Percentiles rank a stretch among this genome's conserved stretches.
phyloP scores from a whole-genome alignment of 1,284 basidiomycete genomes.

The Ustilago hordei region DNA sequence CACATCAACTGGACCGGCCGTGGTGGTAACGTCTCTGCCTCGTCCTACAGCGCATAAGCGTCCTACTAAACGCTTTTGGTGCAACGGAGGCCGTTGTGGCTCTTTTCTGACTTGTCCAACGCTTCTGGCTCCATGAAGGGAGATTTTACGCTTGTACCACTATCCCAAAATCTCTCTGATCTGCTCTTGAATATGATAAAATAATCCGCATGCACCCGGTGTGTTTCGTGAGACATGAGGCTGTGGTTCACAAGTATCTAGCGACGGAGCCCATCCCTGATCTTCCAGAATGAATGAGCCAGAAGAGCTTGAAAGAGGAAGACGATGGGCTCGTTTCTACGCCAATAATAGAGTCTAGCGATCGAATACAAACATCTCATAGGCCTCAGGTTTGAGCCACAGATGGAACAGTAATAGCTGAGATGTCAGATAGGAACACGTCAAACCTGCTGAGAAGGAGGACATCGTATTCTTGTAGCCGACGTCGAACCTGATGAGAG shows the following conservation, averaged over 20 bases:
- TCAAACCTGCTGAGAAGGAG: too few species aligned
- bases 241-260: too few species aligned
- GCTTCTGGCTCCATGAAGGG: slow-evolving; percentile 10
- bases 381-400: too few species aligned
- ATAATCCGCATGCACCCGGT: slow-evolving; percentile 5
- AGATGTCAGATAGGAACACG: too few species aligned
- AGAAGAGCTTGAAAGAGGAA: too few species aligned
- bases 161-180: slow-evolving; percentile 18
- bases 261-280: too few species aligned
- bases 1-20: slow-evolving; percentile 83
- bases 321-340: too few species aligned
- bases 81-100: background rate
- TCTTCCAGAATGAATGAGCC: too few species aligned
- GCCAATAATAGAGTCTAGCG: too few species aligned
- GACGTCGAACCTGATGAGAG: background rate
- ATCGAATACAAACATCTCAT: too few species aligned
- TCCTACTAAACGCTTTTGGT: background rate
- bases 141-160: slow-evolving; percentile 9
- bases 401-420: too few species aligned
- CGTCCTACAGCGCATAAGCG: slow-evolving; percentile 86
- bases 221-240: background rate
- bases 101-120: background rate
- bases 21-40: slow-evolving; percentile 91
- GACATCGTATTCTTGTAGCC: too few species aligned
- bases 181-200: slow-evolving; percentile 10